Conservation (phyloP, 495 filamentous ascomycete genomes). For the Penicillium paradoxum region DNA sequence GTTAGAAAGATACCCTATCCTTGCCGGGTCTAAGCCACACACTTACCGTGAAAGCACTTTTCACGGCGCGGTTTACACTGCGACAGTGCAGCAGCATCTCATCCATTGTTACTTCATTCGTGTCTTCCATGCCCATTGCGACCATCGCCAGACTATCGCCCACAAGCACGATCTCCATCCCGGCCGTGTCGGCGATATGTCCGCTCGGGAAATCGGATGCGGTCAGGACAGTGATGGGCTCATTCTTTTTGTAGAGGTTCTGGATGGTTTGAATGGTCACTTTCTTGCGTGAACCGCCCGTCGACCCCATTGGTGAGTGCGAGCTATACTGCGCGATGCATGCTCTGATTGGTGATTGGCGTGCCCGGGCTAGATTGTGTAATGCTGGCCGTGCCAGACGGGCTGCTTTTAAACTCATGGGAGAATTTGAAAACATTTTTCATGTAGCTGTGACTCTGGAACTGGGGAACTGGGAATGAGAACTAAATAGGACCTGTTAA, state of each 20-base stretch:
- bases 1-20: neutral
- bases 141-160: conserved; percentile 99
- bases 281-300: conserved; percentile 61
- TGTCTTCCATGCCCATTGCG: conserved; percentile 92
- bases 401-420: neutral
- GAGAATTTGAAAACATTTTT: neutral
- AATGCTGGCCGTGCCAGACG: neutral
- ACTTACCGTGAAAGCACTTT: conserved; percentile 77
- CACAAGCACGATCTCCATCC: conserved; percentile 91
- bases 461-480: neutral
- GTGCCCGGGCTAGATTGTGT: neutral
- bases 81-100: conserved; percentile 96
- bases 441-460: too few relatives aligned
- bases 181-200: conserved; percentile 82
- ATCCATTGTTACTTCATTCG: conserved; percentile 77
- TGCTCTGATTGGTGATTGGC: neutral
- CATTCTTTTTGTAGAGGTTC: conserved; percentile 68
- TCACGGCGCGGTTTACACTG: conserved; percentile 79
- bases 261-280: conserved; percentile 75
- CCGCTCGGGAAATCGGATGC: conserved; percentile 95
- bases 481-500: neutral
- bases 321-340: conserved; percentile 56
- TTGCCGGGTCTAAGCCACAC: neutral
- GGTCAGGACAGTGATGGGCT: conserved; percentile 93
- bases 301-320: conserved; percentile 73